These are phyloP conservation scores for Penicillium sumatraense DNA, from an alignment of 2,329 filamentous ascomycete genomes.

Conservation along the genomic window DNA sequence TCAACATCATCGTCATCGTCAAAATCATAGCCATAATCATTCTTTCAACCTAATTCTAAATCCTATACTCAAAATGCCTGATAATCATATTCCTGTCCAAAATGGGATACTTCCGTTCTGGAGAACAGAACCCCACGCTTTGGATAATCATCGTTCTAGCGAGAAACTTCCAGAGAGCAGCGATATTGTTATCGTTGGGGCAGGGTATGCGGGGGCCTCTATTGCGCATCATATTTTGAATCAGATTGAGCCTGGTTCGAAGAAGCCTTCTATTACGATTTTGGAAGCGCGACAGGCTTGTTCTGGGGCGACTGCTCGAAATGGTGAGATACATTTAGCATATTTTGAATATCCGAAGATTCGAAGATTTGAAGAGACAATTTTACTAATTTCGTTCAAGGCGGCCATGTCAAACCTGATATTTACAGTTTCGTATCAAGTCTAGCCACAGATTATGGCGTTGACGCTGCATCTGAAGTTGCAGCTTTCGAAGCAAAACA, in stretches of 20 bases:
- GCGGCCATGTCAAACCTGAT: constrained; percentile 50
- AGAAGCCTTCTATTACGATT: constrained; percentile 39
- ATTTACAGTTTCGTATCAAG: constrained; percentile 43
- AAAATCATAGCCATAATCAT: too few species aligned
- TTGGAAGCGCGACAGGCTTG: constrained; percentile 47
- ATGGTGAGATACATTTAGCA: constrained; percentile 33
- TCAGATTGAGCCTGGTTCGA: constrained; percentile 14
- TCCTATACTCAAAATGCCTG: constrained; percentile 10
- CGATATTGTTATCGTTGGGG: constrained; percentile 53
- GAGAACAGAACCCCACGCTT: constrained; percentile 43
- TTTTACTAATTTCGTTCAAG: constrained; percentile 21
- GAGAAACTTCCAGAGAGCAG: constrained; percentile 40
- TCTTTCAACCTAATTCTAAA: background rate
- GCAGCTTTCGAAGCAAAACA: constrained; percentile 47
- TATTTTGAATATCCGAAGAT: background rate
- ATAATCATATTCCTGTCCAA: constrained; percentile 21
- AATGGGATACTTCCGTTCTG: constrained; percentile 46
- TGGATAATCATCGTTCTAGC: constrained; percentile 49
- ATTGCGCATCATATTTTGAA: constrained; percentile 47
- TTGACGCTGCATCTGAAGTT: constrained; percentile 43
- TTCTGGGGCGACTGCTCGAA: constrained; percentile 49
- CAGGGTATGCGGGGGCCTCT: constrained; percentile 50
- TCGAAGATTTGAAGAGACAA: too few species aligned
- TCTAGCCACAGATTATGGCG: constrained; percentile 37
- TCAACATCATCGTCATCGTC: background rate